These are phyloP conservation scores for Lithospermum erythrorhizon DNA, from an alignment of 257 asterid genomes.

Conservation along the genomic window DNA sequence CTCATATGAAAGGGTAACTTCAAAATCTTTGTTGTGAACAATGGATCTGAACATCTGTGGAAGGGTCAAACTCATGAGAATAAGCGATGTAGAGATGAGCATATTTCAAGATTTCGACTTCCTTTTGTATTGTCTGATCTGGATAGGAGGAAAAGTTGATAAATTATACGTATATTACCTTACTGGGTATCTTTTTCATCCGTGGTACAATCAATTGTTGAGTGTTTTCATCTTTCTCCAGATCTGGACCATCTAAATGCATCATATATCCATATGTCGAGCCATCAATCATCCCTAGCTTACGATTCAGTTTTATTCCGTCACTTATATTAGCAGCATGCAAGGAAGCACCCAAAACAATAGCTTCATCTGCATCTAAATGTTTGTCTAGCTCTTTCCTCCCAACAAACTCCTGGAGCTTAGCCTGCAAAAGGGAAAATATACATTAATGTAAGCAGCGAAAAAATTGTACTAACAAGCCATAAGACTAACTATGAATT, in stretches of 20 bases:
- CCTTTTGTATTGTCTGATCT: not conserved
- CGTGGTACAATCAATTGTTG: slow-evolving; percentile 82
- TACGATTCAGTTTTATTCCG: slow-evolving; percentile 94
- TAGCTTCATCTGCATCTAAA: slow-evolving; percentile 97
- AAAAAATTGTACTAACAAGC: not conserved
- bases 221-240: slow-evolving; percentile 67
- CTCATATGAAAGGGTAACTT: slow-evolving; percentile 85
- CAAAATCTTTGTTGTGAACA: slow-evolving; percentile 81
- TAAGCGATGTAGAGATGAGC: not conserved
- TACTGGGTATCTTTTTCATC: slow-evolving; percentile 91
- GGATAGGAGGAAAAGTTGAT: not conserved
- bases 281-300: slow-evolving; percentile 97
- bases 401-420: slow-evolving; percentile 95
- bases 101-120: not conserved
- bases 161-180: slow-evolving; percentile 27
- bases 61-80: slow-evolving; percentile 9
- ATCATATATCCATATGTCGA: slow-evolving; percentile 75
- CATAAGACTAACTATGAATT: not conserved
- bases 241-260: slow-evolving; percentile 74
- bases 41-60: slow-evolving; percentile 86
- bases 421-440: slow-evolving; percentile 43
- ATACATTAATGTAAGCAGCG: not conserved
- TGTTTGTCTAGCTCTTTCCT: slow-evolving; percentile 89
- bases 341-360: slow-evolving; percentile 85
- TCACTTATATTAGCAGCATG: slow-evolving; percentile 98